Conservation (phyloP, 164 flowering plant genomes). For the Euptelea pleiosperma region DNA sequence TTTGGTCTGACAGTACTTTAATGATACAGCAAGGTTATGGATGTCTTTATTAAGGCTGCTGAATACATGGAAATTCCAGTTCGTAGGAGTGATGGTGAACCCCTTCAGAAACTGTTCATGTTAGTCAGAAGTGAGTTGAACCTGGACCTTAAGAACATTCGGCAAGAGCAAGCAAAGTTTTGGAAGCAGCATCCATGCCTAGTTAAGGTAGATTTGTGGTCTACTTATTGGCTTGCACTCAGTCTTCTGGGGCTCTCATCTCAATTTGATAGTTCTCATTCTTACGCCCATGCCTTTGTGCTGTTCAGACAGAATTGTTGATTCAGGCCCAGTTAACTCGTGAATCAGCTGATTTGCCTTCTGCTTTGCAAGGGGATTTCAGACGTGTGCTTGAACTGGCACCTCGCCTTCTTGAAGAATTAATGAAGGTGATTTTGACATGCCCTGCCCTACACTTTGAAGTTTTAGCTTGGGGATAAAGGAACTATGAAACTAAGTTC, state of each 20-base stretch:
- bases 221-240: not conserved
- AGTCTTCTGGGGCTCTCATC: not conserved
- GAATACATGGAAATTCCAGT: conserved; percentile 95
- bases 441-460: not conserved
- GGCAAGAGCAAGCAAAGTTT: conserved; percentile 94
- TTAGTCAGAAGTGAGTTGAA: conserved; percentile 88
- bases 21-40: conserved; percentile 89
- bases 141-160: conserved; percentile 83
- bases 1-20: conserved; percentile 8
- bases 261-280: conserved; percentile 2
- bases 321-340: conserved; percentile 90
- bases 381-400: conserved; percentile 77
- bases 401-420: conserved; percentile 95
- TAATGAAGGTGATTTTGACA: conserved; percentile 69
- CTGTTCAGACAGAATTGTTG: conserved; percentile 80
- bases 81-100: conserved; percentile 82
- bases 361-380: conserved; percentile 63
- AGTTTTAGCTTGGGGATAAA: not conserved
- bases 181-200: conserved; percentile 95
- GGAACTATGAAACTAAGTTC: not conserved
- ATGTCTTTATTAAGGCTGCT: conserved; percentile 89
- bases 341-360: conserved; percentile 58
- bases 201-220: conserved; percentile 55
- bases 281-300: conserved; percentile 12
- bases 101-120: conserved; percentile 84